Percentiles rank a stretch among this genome's conserved stretches.
These are phyloP conservation scores for Kwoniella botswanensis DNA, from an alignment of 768 basidiomycete species.

Conservation along the genomic window DNA sequence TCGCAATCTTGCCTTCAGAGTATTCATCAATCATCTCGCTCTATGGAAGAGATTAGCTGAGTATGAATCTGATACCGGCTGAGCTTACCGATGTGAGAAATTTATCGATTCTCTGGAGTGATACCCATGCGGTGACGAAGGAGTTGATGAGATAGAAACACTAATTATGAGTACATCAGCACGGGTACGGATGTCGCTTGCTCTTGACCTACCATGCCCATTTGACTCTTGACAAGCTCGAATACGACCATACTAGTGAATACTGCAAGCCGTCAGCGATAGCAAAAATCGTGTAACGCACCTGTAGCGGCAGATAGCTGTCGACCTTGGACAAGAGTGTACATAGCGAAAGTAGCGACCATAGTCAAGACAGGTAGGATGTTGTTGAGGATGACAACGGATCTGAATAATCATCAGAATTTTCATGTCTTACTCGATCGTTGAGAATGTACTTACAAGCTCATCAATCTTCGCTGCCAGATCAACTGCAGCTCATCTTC, in stretches of 20 bases:
- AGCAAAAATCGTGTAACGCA: slow-evolving; percentile 13
- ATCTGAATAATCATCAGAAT: slow-evolving; percentile 11
- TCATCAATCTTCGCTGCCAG: slow-evolving; percentile 65
- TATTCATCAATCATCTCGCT: slow-evolving; percentile 56
- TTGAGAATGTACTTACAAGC: slow-evolving; percentile 60
- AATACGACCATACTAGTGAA: slow-evolving; percentile 69
- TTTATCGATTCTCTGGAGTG: slow-evolving; percentile 66
- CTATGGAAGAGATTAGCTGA: slow-evolving; percentile 26
- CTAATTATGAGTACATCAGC: slow-evolving; percentile 16
- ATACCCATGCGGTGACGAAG: slow-evolving; percentile 65
- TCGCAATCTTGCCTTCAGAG: slow-evolving; percentile 24
- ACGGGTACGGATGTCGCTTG: neutral
- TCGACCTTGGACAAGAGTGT: slow-evolving; percentile 61
- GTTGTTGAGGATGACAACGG: slow-evolving; percentile 60
- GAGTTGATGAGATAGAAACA: slow-evolving; percentile 46
- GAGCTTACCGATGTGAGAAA: slow-evolving; percentile 62
- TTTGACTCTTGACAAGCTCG: slow-evolving; percentile 65
- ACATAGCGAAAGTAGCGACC: slow-evolving; percentile 69
- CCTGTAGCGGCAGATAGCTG: slow-evolving; percentile 58
- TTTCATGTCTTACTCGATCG: neutral
- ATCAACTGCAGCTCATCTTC: slow-evolving; percentile 68
- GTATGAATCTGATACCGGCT: slow-evolving; percentile 58
- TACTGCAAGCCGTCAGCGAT: slow-evolving; percentile 48
- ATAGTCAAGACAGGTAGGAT: slow-evolving; percentile 70
- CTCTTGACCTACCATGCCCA: slow-evolving; percentile 40